phyloP scores from a whole-genome alignment of 1,284 basidiomycete genomes.

The Afroboletus lepidellus region DNA sequence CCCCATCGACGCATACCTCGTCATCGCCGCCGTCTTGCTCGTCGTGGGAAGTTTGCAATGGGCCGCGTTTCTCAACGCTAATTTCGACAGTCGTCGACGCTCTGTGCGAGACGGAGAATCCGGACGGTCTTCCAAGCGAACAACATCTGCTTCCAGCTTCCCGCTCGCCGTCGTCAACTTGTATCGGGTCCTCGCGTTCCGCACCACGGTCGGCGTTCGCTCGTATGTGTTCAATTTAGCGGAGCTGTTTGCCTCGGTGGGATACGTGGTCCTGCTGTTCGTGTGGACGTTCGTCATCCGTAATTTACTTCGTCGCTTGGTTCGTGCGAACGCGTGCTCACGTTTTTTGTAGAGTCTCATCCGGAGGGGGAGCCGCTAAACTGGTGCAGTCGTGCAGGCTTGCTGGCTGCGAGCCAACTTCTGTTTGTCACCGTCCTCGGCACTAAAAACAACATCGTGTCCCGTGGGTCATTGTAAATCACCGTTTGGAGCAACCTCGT shows the following conservation, averaged over 20 bases:
- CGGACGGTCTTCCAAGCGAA: neutral
- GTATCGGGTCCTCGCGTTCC: slow-evolving; percentile 46
- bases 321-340: neutral
- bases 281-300: slow-evolving; percentile 51
- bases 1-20: slow-evolving; percentile 45
- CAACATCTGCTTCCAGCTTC: slow-evolving; percentile 25
- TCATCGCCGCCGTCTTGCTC: slow-evolving; percentile 42
- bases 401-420: slow-evolving; percentile 52
- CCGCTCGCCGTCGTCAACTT: slow-evolving; percentile 40
- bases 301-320: slow-evolving; percentile 26
- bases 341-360: slow-evolving; percentile 38
- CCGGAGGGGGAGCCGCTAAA: slow-evolving; percentile 41
- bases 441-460: slow-evolving; percentile 60
- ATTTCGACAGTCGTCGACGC: slow-evolving; percentile 15
- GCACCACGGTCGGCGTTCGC: slow-evolving; percentile 43
- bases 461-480: slow-evolving; percentile 38
- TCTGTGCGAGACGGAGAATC: slow-evolving; percentile 12
- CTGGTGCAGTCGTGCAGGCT: slow-evolving; percentile 50
- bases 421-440: slow-evolving; percentile 58
- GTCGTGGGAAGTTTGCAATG: slow-evolving; percentile 38
- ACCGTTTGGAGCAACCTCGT: slow-evolving; percentile 2
- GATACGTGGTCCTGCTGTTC: slow-evolving; percentile 44
- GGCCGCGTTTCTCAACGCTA: slow-evolving; percentile 21
- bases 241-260: slow-evolving; percentile 43
- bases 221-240: slow-evolving; percentile 47